Percentiles rank a stretch among this genome's conserved stretches.
Evolutionary conservation across 2,329 filamentous ascomycete species (phyloP).

Genomic region (Fusarium tupiense): DNA sequence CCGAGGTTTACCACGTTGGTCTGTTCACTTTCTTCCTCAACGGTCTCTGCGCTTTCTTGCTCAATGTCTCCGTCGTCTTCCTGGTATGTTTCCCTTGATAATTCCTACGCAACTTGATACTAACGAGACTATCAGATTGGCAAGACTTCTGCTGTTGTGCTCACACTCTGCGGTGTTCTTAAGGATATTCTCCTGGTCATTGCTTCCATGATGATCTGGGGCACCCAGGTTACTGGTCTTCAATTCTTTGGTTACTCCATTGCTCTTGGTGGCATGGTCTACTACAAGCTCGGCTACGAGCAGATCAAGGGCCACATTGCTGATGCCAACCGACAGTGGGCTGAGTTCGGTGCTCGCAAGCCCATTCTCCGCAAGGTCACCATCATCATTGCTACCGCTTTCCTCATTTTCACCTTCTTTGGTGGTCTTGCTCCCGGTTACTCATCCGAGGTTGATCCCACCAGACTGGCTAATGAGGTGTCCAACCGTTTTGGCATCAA

Average conservation of each 20-base stretch:
- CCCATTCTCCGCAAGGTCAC: slow-evolving; percentile 82
- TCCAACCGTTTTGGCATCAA: slow-evolving; percentile 60
- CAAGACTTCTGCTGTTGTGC: slow-evolving; percentile 86
- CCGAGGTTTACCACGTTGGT: slow-evolving; percentile 78
- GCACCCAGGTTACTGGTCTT: slow-evolving; percentile 75
- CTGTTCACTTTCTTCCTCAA: slow-evolving; percentile 78
- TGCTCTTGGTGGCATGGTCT: slow-evolving; percentile 77
- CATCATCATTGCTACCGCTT: slow-evolving; percentile 70
- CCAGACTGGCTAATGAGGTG: slow-evolving; percentile 59
- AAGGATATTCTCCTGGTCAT: slow-evolving; percentile 87
- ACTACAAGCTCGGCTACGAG: slow-evolving; percentile 87
- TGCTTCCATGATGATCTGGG: slow-evolving; percentile 84
- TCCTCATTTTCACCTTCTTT: slow-evolving; percentile 76
- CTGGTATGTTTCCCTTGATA: slow-evolving; percentile 65
- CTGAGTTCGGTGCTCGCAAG: slow-evolving; percentile 81
- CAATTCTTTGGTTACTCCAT: slow-evolving; percentile 88
- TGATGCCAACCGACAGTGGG: slow-evolving; percentile 81
- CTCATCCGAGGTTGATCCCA: slow-evolving; percentile 63
- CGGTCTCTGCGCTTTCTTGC: slow-evolving; percentile 79
- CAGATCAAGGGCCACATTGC: slow-evolving; percentile 82
- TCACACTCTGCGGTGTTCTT: slow-evolving; percentile 87
- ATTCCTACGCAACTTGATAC: not conserved
- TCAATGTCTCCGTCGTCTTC: slow-evolving; percentile 89
- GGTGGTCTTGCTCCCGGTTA: slow-evolving; percentile 72
- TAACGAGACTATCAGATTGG: slow-evolving; percentile 71